Evolutionary conservation across 371 early-diverging fungal genomes (phyloP), one percentile per base, ranked within the genome.

Genomic region (Rhizopus delemar): DNA sequence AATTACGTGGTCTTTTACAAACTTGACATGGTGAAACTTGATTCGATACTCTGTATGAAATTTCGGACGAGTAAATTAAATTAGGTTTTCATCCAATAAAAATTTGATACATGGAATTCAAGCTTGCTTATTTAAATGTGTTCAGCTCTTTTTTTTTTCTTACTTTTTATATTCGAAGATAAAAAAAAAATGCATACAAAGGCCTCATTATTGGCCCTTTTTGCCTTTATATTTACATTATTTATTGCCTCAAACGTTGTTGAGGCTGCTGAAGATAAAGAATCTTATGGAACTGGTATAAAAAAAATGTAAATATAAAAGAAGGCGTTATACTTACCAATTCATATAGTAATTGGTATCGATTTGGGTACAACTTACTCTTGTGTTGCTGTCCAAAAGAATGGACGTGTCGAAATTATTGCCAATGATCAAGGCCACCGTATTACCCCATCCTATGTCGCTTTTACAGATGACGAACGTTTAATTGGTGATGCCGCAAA

Each of bases 341-440:
- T 22, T 38, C 8, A 46, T 56, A 5, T 68, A 78, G 75, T 75
- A 4, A 75, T 80, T 70, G 77, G 77, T 73, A 77, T 77, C 48
- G 99, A 99, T 87, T 83, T 99, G 70, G 99, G 99, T 72, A 99
- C 99, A 62, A 99, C 99, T 69, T 97, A 98, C 86, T 97, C 98
- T 50, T 98, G 98, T 75, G 95, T 95, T 53, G 90, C 96, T 61
- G 89, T 96, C 46, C 92, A 93, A 74, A 93, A 93, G 80, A 89
- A 85, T 65, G 94, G 97, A 53, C 83, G 90, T 65, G 95, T 93
- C 62, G 84, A 85, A 64, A 92, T 94, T 69, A 86, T 93, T 63
- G 85, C 86, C 63, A 91, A 92, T 72, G 86, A 88, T 52, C 86
- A 86, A 66, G 93, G 93, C 61, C 77, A 88, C 69, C 86, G 91